Base-by-base conservation (phyloP, 441 rosid genomes). In the Eruca vesicaria region DNA sequence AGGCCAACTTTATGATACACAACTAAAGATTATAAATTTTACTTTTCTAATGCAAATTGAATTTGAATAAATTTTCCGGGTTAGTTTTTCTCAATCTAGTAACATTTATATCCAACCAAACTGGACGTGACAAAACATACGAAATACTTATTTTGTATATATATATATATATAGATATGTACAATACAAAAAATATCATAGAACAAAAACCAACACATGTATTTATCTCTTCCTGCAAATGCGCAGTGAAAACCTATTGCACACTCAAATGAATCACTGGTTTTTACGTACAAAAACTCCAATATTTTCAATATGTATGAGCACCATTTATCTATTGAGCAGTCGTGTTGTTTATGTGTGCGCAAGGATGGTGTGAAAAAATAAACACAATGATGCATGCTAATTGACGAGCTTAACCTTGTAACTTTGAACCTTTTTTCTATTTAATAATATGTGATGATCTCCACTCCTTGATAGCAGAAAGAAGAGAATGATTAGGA, bases 401-500 rank as follows among this genome's bases (percentile, higher is more conserved):
- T 48, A 66, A 60, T 3, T 31, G 29, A 66, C n/a, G 57, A 71
- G 32, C 33, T 18, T 36, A 10, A 7, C 35, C 58, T 11, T 0
- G 32, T 14, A 35, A 15, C 8, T 33, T 43, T 63, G 0, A 74
- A 33, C 41, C 5, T 6, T 5, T 45, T 29, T 31, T 20, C 64
- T 56, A 68, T 35, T 57, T 43, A 20, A 62, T 33, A 57, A 43
- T n/a, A 23, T 73, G 63, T 33, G 81, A 78, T 18, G 81, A 78
- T 63, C 68, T 90, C 98, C 97, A 91, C 74, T 87, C 91, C 73
- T 69, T 60, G 35, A 95, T 90, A 2, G 97, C 98, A 28, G 88
- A 86, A 33, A 88, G 83, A 63, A 95, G 88, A 0, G 92, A 77
- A 68, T 89, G 90, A 78, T 91, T 95, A 61, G 98, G 92, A 55